These are phyloP conservation scores for Pythium dissotocum DNA, from an alignment of 352 stramenopile genomes.

Conservation along the genomic window DNA sequence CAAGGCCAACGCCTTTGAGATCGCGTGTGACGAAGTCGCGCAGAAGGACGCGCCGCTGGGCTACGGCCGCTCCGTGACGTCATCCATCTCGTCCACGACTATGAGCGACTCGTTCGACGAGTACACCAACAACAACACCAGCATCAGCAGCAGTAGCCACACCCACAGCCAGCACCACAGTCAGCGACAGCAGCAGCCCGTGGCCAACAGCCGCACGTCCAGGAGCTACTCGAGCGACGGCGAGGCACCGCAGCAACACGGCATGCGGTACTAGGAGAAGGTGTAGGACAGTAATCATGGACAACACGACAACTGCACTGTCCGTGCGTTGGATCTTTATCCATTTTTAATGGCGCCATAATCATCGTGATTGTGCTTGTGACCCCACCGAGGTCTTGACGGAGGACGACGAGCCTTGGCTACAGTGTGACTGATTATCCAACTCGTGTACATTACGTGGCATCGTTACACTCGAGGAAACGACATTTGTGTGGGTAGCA, in stretches of 20 bases:
- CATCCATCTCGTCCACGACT: conserved; percentile 22
- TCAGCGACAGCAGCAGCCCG: not conserved
- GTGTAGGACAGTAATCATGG: not conserved
- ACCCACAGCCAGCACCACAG: conserved; percentile 1
- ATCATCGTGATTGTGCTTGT: too few relatives aligned
- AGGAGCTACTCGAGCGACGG: conserved; percentile 1
- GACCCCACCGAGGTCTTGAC: too few relatives aligned
- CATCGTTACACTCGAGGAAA: too few relatives aligned
- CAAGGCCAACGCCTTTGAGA: conserved; percentile 21
- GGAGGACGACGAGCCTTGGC: too few relatives aligned
- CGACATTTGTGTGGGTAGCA: too few relatives aligned
- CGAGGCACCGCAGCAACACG: not conserved
- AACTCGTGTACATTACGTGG: too few relatives aligned
- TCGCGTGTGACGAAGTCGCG: conserved; percentile 22
- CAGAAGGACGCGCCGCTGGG: conserved; percentile 24
- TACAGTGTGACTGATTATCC: too few relatives aligned
- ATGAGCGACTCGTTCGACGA: conserved; percentile 21
- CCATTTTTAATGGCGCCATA: too few relatives aligned
- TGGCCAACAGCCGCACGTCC: not conserved
- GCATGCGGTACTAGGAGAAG: not conserved
- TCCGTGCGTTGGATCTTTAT: too few relatives aligned
- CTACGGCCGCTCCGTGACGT: conserved; percentile 20
- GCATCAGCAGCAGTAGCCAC: not conserved
- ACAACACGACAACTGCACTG: not conserved
- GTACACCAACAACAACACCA: not conserved